Evolutionary conservation across 2,329 filamentous ascomycete species (phyloP).

Genomic region (Akanthomyces uredinophilus): DNA sequence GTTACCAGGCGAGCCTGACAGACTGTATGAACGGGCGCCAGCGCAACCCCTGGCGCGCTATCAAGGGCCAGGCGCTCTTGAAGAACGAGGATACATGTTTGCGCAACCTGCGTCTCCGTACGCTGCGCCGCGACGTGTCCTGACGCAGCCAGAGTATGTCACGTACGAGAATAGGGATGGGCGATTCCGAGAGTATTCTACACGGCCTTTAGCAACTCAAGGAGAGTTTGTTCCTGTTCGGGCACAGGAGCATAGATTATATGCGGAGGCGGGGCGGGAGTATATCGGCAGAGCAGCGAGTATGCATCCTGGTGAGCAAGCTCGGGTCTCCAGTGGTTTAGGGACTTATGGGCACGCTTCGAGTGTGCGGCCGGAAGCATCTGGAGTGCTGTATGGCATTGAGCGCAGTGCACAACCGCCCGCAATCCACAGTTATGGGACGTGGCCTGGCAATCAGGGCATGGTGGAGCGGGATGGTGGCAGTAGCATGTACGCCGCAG

Average conservation of each 20-base stretch:
- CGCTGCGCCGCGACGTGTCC: constrained; percentile 47
- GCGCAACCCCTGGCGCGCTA: constrained; percentile 48
- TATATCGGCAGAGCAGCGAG: constrained; percentile 53
- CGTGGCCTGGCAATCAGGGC: neutral
- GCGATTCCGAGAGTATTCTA: constrained; percentile 53
- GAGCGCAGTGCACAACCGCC: neutral
- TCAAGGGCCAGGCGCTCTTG: constrained; percentile 39
- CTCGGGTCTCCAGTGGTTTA: constrained; percentile 36
- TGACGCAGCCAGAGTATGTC: constrained; percentile 58
- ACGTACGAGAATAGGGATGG: constrained; percentile 49
- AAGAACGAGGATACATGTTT: constrained; percentile 48
- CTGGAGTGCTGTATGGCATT: constrained; percentile 2
- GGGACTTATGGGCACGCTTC: constrained; percentile 40
- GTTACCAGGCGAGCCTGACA: constrained; percentile 44
- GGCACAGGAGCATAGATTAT: constrained; percentile 34
- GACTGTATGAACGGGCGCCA: constrained; percentile 61
- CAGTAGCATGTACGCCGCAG: neutral
- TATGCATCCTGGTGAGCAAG: constrained; percentile 47
- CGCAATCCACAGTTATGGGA: neutral
- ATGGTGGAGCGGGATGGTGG: neutral
- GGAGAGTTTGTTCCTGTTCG: constrained; percentile 46
- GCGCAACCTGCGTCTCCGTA: constrained; percentile 46
- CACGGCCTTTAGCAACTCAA: constrained; percentile 39
- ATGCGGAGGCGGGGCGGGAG: constrained; percentile 46
- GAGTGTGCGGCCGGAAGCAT: constrained; percentile 35